Evolutionary conservation across 352 stramenopile species (phyloP), one percentile per base, ranked within the genome.

Genomic region (Pythium aphanidermatum): DNA sequence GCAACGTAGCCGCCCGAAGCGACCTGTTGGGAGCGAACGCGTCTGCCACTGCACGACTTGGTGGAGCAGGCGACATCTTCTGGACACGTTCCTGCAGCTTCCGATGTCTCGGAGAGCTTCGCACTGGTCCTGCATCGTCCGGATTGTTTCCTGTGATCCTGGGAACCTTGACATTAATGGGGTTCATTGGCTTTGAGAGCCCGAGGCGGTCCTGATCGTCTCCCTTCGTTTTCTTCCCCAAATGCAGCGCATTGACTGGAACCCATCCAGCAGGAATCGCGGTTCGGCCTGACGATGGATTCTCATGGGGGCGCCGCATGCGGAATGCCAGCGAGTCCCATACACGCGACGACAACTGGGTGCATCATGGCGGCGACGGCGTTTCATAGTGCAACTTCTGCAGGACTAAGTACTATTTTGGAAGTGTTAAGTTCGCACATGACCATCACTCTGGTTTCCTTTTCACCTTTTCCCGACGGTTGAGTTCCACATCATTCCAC

Each of bases 21-120:
- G 74, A 83, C 30, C 46, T 64, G 34, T 69, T 65, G 0, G 66
- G 63, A 23, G 64, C 70, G 35, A 83, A 83, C 17, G 46, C 55
- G 21, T 78, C 56, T 11, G 52, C 49, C 2, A 31, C 59, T 5
- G 20, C 23, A 7, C 19, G 20, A 2, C 16, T 38, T 17, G 26
- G 39, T 13, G 20, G 9, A 48, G 17, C 10, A 17, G 29, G n/a
- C 27, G 17, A 9, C 9, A 27, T n/a, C n/a, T 9, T 33, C 36
- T 33, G 8, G 47, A 27, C 37, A 24, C 60, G n/a, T n/a, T 50
- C 34, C 37, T 45, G 46, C 4, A 55, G 32, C 16, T 57, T 46
- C 11, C 62, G 33, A 13, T 48, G 20, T 33, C 54, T 40, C 13
- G 54, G 41, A 0, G 46, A 56, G 25, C 30, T 43, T 3, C 45